Base-by-base conservation (phyloP, 2,329 filamentous ascomycete genomes). In the Trichoderma sp. region DNA sequence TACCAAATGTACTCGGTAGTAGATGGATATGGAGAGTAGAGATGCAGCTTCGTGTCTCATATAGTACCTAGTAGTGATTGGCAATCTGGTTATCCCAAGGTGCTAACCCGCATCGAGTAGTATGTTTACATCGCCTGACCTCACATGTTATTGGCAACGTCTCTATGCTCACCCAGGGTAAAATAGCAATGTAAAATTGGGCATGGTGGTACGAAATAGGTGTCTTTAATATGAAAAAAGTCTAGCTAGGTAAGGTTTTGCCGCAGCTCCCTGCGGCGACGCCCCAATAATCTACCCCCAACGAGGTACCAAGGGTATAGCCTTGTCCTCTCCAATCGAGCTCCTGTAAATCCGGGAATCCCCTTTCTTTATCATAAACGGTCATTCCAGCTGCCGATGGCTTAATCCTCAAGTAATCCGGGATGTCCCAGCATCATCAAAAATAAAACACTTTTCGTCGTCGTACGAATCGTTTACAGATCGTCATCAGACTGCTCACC, bases 401-500 rank as follows among this genome's bases (percentile, higher is more conserved):
- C 53, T 54, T 48, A 67, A 52, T 53, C 61, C 54, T 61, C 48
- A 48, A 25, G 58, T 54, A 57, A 48, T 57, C 59, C 53, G 60
- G 53, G 37, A 65, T 68, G 34, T 58, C 61, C 67, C 61, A 67
- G 67, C 63, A 63, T 67, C 56, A 53, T 63, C 59, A 60, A 39
- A 67, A 39, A 67, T 37, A 68, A 64, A 68, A 70, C 71, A 72
- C 66, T 71, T 70, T 73, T 71, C 72, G 69, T 72, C 68, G 72
- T 70, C 68, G 71, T 70, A 68, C 69, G 71, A 75, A 69, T 75
- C 76, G 73, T 82, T 84, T 85, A 87, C 80, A 87, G 80, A 78
- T 87, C 85, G 70, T 89, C 87, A 73, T 92, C 89, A 75, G 97
- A 94, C 73, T 96, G 92, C 87, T 98, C 95, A 78, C 93, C 94